Base-by-base conservation (phyloP, 352 stramenopile species). In the Saprolegnia parasitica region DNA sequence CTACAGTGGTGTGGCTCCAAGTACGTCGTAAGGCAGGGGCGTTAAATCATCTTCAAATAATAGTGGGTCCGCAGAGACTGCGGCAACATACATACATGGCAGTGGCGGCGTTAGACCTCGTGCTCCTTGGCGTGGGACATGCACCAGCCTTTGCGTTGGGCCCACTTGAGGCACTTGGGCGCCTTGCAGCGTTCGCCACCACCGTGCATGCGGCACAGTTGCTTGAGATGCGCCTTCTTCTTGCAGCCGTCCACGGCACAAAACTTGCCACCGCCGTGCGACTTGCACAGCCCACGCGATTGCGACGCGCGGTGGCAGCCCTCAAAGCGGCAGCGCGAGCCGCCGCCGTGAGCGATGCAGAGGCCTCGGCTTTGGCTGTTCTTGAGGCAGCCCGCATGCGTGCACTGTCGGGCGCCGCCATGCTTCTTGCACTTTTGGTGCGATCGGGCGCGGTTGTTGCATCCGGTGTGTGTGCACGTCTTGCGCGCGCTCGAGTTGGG, bases 361-460 rank as follows among this genome's bases (percentile, higher is more conserved):
- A 95, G 67, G 15, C 87, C 87, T 8, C 87, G 83, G 72, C 86
- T 93, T 76, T 95, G 85, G 67, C 83, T 92, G 78, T 94, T 95
- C 77, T 95, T 95, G 63, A 76, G 80, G 72, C 87, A 95, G 6
- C 87, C 87, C 72, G 90, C 83, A 52, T 88, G 89, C 21, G 89
- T 83, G 42, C 87, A 95, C 60, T 90, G 87, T 52, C 92, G 84
- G 1, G 86, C 87, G n/a, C 87, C 87, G 26, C 87, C 87, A 71
- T 95, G 87, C 39, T 94, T 95, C 72, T 95, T 95, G 83, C 87
- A 95, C 62, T 91, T 90, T 66, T 93, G 85, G 66, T 95, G 85
- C 32, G 84, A 92, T 47, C 85, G 82, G 39, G 87, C 87, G 37
- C 87, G 81, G 74, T 93, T 93, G 35, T 77, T 70, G 52, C 87